Evolutionary conservation across 1,284 basidiomycete species (phyloP).

Genomic region (Neotropicomus parvogracilis): DNA sequence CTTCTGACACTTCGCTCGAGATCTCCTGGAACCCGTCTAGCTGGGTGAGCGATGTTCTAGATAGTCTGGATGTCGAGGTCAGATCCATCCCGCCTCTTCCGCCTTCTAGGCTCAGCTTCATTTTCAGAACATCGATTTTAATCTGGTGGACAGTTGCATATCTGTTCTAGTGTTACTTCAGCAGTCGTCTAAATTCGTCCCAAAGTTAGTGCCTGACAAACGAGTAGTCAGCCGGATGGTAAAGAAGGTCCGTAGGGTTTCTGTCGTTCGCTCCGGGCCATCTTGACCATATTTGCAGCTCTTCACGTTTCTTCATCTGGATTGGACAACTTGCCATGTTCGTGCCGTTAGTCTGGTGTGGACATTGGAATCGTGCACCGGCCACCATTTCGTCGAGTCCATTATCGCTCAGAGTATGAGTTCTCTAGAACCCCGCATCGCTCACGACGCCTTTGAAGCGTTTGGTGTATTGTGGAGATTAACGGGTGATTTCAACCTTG

Average conservation of each 20-base stretch:
- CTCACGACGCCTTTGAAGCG: constrained; percentile 70
- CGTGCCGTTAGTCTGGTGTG: constrained; percentile 86
- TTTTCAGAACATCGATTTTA: constrained; percentile 58
- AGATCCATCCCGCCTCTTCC: constrained; percentile 13
- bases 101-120: constrained; percentile 9
- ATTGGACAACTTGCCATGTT: constrained; percentile 72
- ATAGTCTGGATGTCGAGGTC: constrained; percentile 53
- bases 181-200: constrained; percentile 47
- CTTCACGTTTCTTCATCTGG: constrained; percentile 69
- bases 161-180: constrained; percentile 57
- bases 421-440: constrained; percentile 45
- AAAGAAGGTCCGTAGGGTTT: constrained; percentile 38
- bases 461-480: constrained; percentile 93
- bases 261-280: background rate
- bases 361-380: constrained; percentile 68
- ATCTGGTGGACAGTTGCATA: constrained; percentile 63
- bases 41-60: constrained; percentile 54
- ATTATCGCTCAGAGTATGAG: constrained; percentile 71
- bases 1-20: constrained; percentile 17
- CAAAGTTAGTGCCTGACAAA: constrained; percentile 53
- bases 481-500: constrained; percentile 54
- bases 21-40: constrained; percentile 53
- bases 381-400: constrained; percentile 67
- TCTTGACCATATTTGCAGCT: constrained; percentile 44
- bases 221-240: constrained; percentile 55